Conservation (phyloP, 257 asterid species). For the Fraxinus pennsylvanica region DNA sequence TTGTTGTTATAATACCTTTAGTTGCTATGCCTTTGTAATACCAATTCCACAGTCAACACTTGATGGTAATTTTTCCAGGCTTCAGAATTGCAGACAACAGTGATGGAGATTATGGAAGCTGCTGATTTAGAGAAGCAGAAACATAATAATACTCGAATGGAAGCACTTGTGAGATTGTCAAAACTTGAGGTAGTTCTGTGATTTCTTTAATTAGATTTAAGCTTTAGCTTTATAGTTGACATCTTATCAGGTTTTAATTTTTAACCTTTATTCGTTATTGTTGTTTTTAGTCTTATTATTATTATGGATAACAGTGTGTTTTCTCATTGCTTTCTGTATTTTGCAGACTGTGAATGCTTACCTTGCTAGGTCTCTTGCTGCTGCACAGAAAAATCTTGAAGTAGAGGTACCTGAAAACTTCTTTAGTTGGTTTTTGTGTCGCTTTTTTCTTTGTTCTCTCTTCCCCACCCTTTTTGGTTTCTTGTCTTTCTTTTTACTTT, state of each 20-base stretch:
- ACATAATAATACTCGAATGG: conserved; percentile 93
- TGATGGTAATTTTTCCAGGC: conserved; percentile 54
- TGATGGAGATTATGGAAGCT: conserved; percentile 96
- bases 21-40: conserved; percentile 13
- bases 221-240: conserved; percentile 10
- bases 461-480: background rate
- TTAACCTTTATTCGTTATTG: background rate
- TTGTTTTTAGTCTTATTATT: conserved; percentile 11
- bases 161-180: conserved; percentile 71
- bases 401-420: conserved; percentile 61
- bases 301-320: background rate
- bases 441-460: background rate
- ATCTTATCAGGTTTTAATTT: background rate
- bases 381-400: conserved; percentile 74
- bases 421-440: background rate
- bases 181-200: conserved; percentile 68
- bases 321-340: conserved; percentile 20
- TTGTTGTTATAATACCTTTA: conserved; percentile 9
- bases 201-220: conserved; percentile 17
- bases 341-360: conserved; percentile 84
- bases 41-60: conserved; percentile 18
- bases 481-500: background rate
- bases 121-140: conserved; percentile 93
- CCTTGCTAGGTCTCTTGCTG: conserved; percentile 85
- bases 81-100: conserved; percentile 78